phyloP scores from a whole-genome alignment of 78 protist genomes.

The Creolimax fragrantissima region DNA sequence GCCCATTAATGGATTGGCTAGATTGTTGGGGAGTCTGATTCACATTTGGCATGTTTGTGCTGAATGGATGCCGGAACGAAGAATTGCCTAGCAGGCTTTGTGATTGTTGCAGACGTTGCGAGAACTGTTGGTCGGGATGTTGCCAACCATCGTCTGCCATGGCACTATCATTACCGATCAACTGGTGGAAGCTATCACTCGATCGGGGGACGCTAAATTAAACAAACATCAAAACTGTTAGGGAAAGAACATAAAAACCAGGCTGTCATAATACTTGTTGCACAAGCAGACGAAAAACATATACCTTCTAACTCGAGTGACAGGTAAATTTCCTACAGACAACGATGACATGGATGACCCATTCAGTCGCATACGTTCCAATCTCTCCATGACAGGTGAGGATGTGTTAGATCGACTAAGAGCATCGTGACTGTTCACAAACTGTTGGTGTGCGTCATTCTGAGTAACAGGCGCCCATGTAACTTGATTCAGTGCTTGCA shows the following conservation, averaged over 20 bases:
- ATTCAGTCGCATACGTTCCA: background rate
- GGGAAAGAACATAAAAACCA: background rate
- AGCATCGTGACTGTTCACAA: background rate
- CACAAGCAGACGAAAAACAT: background rate
- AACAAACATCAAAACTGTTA: background rate
- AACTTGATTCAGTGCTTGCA: background rate
- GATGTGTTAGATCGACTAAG: background rate
- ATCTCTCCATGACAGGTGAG: background rate
- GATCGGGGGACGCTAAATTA: background rate
- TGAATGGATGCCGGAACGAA: no score
- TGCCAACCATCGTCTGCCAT: background rate
- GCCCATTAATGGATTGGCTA: background rate
- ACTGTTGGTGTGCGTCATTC: background rate
- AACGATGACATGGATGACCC: background rate
- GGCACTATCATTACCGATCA: background rate
- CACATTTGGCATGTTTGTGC: background rate
- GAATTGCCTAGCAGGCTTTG: no score
- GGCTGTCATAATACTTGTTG: background rate
- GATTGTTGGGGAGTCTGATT: no score
- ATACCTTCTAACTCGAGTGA: background rate
- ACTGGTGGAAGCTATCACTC: background rate
- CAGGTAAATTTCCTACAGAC: background rate
- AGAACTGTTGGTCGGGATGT: background rate
- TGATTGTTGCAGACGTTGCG: background rate
- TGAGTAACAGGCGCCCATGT: background rate